A percentile compares a stretch with the other conserved stretches of the same genome.
phyloP scores from a whole-genome alignment of 805 yeast genomes.

The Candida adriatica region DNA sequence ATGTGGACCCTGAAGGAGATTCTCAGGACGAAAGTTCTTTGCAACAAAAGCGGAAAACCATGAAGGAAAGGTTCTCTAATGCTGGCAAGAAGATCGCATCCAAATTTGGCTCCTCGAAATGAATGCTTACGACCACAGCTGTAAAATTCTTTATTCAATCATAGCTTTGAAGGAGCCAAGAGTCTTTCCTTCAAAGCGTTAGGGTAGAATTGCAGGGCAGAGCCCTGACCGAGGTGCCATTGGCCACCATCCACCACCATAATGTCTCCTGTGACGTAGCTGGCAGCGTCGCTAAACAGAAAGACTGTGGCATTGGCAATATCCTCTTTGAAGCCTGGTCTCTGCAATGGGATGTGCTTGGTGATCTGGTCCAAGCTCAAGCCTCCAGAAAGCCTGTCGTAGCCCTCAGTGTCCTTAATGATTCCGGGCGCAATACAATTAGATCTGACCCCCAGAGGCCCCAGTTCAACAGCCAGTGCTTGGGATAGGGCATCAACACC shows the following conservation, averaged over 20 bases:
- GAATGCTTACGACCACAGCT: conserved; percentile 1
- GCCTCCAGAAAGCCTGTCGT: conserved; percentile 49
- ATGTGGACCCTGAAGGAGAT: conserved; percentile 3
- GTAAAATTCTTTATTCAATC: background rate
- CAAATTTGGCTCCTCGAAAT: conserved; percentile 14
- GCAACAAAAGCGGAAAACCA: conserved; percentile 12
- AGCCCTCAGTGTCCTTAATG: conserved; percentile 83
- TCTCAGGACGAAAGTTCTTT: conserved; percentile 1
- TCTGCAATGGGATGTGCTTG: conserved; percentile 46
- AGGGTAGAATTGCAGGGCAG: conserved; percentile 37
- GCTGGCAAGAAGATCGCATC: conserved; percentile 25
- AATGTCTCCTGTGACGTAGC: conserved; percentile 69
- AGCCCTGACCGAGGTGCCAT: conserved; percentile 67
- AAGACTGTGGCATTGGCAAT: conserved; percentile 85
- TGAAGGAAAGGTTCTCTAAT: conserved; percentile 19
- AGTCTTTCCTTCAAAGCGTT: conserved; percentile 28
- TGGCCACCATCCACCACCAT: conserved; percentile 85
- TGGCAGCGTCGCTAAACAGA: conserved; percentile 77
- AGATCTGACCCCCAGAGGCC: conserved; percentile 79
- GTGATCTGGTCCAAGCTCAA: conserved; percentile 34
- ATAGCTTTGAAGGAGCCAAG: conserved; percentile 31
- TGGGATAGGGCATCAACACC: conserved; percentile 86
- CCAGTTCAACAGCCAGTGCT: conserved; percentile 83
- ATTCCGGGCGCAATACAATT: conserved; percentile 92
- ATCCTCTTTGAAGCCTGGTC: conserved; percentile 65